A percentile compares a stretch with the other conserved stretches of the same genome.
Evolutionary conservation across 305 asterid genomes (phyloP).

Genomic region (Rubia tinctorum): DNA sequence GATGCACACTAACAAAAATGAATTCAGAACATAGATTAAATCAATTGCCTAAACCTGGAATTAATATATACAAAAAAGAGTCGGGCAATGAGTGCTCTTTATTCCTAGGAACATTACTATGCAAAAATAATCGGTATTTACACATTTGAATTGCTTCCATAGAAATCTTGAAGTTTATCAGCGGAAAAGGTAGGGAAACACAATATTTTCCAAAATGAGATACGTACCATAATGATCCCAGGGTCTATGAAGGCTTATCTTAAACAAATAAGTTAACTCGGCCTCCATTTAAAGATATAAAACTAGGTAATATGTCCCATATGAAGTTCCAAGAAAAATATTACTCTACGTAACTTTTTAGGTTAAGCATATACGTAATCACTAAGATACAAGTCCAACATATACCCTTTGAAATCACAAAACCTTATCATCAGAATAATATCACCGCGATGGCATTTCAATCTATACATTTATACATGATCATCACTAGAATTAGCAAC

Average conservation of each 20-base stretch:
- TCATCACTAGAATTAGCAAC: neutral
- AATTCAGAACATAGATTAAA: slow-evolving; percentile 6
- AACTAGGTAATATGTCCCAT: neutral
- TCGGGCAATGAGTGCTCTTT: slow-evolving; percentile 80
- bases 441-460: neutral
- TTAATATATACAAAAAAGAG: slow-evolving; percentile 80
- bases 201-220: neutral
- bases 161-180: neutral
- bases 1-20: slow-evolving; percentile 5
- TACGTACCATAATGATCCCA: neutral
- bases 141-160: neutral
- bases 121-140: slow-evolving; percentile 12
- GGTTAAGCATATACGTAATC: neutral
- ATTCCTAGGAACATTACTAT: slow-evolving; percentile 39
- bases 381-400: too few species aligned
- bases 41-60: slow-evolving; percentile 63
- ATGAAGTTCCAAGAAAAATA: neutral
- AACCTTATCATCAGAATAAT: neutral
- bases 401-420: neutral
- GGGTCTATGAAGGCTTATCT: neutral
- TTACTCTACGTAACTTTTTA: neutral
- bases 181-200: neutral
- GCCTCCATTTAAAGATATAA: neutral
- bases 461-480: neutral
- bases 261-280: neutral